Base-by-base conservation (phyloP, 2,329 filamentous ascomycete species). In the Talaromyces sp. region DNA sequence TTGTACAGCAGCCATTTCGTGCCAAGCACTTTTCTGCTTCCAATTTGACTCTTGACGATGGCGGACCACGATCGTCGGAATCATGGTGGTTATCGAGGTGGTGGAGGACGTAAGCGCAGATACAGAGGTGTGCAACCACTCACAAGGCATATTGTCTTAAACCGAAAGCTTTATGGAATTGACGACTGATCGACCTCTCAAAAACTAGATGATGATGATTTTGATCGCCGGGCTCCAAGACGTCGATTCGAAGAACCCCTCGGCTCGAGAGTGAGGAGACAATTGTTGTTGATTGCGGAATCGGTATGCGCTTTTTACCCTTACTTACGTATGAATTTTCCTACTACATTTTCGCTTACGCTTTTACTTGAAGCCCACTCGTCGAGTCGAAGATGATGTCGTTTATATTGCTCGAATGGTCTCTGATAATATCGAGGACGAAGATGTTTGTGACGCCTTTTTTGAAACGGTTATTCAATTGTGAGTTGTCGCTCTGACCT, bases 341-440 rank as follows among this genome's bases (percentile, higher is more conserved):
- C n/a, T 35, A 7, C 4, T 40, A 4, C 21, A 18, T 31, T 40
- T 18, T 3, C 1, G 6, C 50, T 54, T 5, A 54, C 18, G 28
- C 6, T 23, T 7, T 14, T 3, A n/a, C 6, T 25, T 39, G 16
- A 6, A 82, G 70, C 88, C 90, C 63, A 81, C 92, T 70, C 87
- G 89, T 69, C 85, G 86, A 70, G 90, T 89, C 75, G 87, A 92
- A 71, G 91, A 96, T 68, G 91, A 95, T 73, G 86, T 92, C 40
- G 82, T 84, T 63, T 83, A 83, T 58, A 88, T 96, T 69, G 91
- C 90, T 35, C 90, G 88, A 70, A 84, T 88, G 56, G 85, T 96
- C 16, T 84, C 88, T 35, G 91, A 96, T 50, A 89, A 96, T 76
- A 90, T 89, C 73, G 92, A 96, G n/a, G 90, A 96, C 72, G 86